Evolutionary conservation across 345 rosid genomes (phyloP).

Genomic region (Populus pruinosa): DNA sequence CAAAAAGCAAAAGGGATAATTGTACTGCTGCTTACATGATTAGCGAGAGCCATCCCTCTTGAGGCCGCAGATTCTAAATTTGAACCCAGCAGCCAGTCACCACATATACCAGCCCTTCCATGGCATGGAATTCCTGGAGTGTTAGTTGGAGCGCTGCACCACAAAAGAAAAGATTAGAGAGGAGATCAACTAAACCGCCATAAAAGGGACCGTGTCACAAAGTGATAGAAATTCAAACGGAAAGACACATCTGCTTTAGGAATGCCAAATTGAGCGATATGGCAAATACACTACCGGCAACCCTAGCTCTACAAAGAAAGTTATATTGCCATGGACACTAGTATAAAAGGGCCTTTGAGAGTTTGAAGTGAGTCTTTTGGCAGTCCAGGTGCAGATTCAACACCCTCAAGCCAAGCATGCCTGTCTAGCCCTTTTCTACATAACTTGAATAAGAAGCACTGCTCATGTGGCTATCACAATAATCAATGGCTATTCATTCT

Average conservation of each 20-base stretch:
- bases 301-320: neutral
- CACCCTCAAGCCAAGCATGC: conserved; percentile 81
- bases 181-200: neutral
- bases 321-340: conserved; percentile 57
- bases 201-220: neutral
- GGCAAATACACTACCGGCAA: too few relatives aligned
- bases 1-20: neutral
- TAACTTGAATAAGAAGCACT: neutral
- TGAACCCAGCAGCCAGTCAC: conserved; percentile 91
- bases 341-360: conserved; percentile 44
- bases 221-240: too few relatives aligned
- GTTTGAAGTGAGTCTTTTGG: conserved; percentile 55
- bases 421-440: conserved; percentile 61
- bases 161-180: neutral
- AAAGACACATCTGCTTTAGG: too few relatives aligned
- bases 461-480: neutral
- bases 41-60: conserved; percentile 76
- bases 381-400: conserved; percentile 65
- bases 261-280: too few relatives aligned
- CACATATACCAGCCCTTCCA: conserved; percentile 92
- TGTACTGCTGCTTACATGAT: conserved; percentile 52
- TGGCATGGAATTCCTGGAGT: conserved; percentile 60
- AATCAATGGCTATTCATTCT: too few relatives aligned
- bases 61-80: conserved; percentile 82
- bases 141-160: conserved; percentile 94